Conservation (phyloP, 2,329 filamentous ascomycete species). For the Byssochlamys sp. region DNA sequence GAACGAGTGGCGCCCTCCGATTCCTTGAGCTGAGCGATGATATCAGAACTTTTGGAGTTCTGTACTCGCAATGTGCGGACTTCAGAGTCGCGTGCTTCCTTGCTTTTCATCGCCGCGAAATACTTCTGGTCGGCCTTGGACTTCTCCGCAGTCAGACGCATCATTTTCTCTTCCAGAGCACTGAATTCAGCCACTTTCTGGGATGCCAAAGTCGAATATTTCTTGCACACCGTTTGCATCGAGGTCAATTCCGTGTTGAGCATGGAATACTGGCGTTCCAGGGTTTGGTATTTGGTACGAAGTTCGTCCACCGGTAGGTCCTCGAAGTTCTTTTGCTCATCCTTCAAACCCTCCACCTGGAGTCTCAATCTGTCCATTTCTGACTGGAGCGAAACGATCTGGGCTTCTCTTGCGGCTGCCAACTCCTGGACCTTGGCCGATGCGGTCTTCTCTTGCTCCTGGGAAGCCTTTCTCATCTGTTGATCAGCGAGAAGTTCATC, state of each 20-base stretch:
- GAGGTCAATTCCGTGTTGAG: slow-evolving; percentile 80
- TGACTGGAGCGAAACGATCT: slow-evolving; percentile 71
- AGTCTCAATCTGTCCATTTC: slow-evolving; percentile 64
- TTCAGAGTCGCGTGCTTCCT: slow-evolving; percentile 73
- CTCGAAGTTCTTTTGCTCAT: slow-evolving; percentile 41
- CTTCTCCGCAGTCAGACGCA: slow-evolving; percentile 72
- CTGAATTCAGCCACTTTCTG: slow-evolving; percentile 76
- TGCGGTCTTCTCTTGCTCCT: slow-evolving; percentile 65
- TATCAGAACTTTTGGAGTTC: slow-evolving; percentile 82
- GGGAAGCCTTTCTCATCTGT: slow-evolving; percentile 64
- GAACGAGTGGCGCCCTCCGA: slow-evolving; percentile 68
- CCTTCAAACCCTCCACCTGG: slow-evolving; percentile 42
- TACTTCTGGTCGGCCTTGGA: slow-evolving; percentile 96
- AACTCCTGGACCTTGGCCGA: slow-evolving; percentile 70
- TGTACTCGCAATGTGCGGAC: slow-evolving; percentile 69
- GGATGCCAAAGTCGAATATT: slow-evolving; percentile 70
- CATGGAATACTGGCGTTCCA: slow-evolving; percentile 71
- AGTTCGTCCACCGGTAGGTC: slow-evolving; percentile 61
- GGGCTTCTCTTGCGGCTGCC: slow-evolving; percentile 64
- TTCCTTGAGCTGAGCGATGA: slow-evolving; percentile 87
- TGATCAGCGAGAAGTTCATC: slow-evolving; percentile 81
- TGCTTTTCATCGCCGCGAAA: slow-evolving; percentile 88
- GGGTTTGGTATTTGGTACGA: slow-evolving; percentile 59
- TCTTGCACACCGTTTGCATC: slow-evolving; percentile 84
- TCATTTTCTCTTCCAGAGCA: slow-evolving; percentile 66